A percentile compares a stretch with the other conserved stretches of the same genome.
These are phyloP conservation scores for Macrotyloma uniflorum DNA, from an alignment of 306 rosid species.

Conservation along the genomic window DNA sequence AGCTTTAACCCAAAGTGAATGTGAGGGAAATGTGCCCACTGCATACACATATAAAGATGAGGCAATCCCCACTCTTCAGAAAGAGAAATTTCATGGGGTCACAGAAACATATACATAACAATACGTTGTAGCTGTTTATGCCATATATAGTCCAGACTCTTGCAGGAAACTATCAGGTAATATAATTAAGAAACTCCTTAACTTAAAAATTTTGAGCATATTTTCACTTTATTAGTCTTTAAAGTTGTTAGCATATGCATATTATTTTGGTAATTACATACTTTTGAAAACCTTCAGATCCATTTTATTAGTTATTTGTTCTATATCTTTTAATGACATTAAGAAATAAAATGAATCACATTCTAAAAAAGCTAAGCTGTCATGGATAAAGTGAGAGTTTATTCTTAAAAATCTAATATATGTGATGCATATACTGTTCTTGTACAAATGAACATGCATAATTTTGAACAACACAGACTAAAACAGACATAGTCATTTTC, in stretches of 20 bases:
- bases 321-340: neutral
- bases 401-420: neutral
- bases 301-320: neutral
- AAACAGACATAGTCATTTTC: neutral
- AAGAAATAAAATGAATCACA: neutral
- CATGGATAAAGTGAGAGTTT: neutral
- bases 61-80: neutral
- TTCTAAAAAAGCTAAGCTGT: too few species aligned
- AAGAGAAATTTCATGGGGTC: neutral
- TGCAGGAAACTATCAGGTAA: neutral
- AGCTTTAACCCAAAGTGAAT: slow-evolving; percentile 85
- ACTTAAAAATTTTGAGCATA: neutral
- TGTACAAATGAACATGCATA: neutral
- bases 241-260: neutral
- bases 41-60: slow-evolving; percentile 34
- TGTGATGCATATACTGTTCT: neutral
- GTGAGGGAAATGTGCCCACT: slow-evolving; percentile 99
- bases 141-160: slow-evolving; percentile 13
- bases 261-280: neutral
- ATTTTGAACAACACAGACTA: neutral
- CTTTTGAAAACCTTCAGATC: neutral
- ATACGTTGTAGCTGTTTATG: neutral
- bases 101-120: neutral
- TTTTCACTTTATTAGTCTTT: neutral
- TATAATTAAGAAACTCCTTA: neutral